Base-by-base conservation (phyloP, 148 eudicot species). In the Suaeda aralocaspica region DNA sequence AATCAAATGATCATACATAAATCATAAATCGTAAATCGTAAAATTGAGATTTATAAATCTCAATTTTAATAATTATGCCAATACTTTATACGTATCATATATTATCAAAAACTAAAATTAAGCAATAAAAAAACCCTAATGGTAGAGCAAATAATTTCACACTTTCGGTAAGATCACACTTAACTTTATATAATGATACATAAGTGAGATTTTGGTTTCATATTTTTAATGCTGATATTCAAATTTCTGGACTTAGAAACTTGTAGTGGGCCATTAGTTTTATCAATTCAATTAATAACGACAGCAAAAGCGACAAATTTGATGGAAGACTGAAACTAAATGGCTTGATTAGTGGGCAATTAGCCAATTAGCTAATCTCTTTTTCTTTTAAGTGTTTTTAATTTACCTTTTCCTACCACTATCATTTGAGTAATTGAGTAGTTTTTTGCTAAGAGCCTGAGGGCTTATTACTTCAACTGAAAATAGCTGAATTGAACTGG, bases 301-400 rank as follows among this genome's bases (percentile, higher is more conserved):
- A 4, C 76, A 66, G 5, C 15, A 56, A 67, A 46, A 46, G 45
- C 14, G 67, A 76, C 79, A 57, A 60, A 22, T 26, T 50, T 71
- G 14, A 25, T 33, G 14, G 67, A 15, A 59, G 55, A 52, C 42
- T 42, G 44, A 68, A 55, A 52, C 14, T 5, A 55, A 56, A 60
- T 29, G 64, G 76, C 80, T 77, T 77, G 80, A 77, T 72, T 72
- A 77, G 80, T 72, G 80, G 72, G 60, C 10, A 22, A 48, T 64
- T 72, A 64, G 41, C 41, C 8, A 36, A 4, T 8, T 36, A 36
- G 45, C 68, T 24, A n/a, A n/a, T n/a, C 29, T 1, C 58, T 25
- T 62, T 50, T 63, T 11, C 29, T 34, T 25, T 51, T 59, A 58
- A 10, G 1, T 48, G 44, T 70, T 39, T 28, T 58, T 41, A 58